Base-by-base conservation (phyloP, 176 grass and related monocot genomes). In the Lolium rigidum region DNA sequence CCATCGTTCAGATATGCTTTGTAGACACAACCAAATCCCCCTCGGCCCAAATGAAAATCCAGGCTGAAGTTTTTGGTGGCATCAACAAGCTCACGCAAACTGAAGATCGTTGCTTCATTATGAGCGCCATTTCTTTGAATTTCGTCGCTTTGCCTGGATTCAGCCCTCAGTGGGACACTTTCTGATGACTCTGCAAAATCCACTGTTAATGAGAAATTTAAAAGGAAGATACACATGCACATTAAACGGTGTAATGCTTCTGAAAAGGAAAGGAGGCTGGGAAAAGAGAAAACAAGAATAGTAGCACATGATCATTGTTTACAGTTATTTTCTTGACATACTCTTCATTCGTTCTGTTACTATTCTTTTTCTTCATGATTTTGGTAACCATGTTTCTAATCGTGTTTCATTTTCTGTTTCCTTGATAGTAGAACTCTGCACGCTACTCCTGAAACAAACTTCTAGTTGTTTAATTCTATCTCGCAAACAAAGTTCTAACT, bases 11-110 rank as follows among this genome's bases (percentile, higher is more conserved):
- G 76, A 78, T 54, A 63, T 66, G 89, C 93, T 81, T 90, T 92
- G 31, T 95, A 89, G 9, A 95, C 93, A 78, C 79, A 84, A 61
- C 93, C 90, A 47, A 95, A 95, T 62, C 93, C 93, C 44, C 93
- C 93, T 86, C 86, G 79, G 6, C 90, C 93, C 79, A 95, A 80
- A 21, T 88, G 83, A 81, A 52, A 90, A 54, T 95, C 88, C 26
- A 60, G 21, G 7, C 83, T 88, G 48, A 95, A 95, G 74, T 90
- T 88, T 66, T 82, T 80, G 26, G 93, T 92, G 11, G 88, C 90
- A 80, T 86, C 86, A 43, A 71, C 85, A 68, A 95, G 90, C 93
- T 95, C 88, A 14, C 49, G 76, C 51, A 88, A 82, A 25, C 86
- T 92, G 75, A 92, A 95, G 50, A 87, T 92, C 25, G 26, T 87